These are phyloP conservation scores for Durotheca rogersii DNA, from an alignment of 495 filamentous ascomycete species.

Conservation along the genomic window DNA sequence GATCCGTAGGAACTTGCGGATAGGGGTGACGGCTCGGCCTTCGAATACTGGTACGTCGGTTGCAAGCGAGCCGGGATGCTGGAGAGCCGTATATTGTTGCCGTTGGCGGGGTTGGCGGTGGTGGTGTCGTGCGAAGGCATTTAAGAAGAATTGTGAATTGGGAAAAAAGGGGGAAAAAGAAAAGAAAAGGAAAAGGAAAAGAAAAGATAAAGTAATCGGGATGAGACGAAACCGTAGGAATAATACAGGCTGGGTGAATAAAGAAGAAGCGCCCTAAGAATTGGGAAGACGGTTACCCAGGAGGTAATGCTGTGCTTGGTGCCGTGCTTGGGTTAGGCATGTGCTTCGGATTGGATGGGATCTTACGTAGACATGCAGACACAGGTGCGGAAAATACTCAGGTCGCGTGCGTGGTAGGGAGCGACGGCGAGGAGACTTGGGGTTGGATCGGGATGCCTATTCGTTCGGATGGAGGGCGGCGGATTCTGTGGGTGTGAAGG, in stretches of 20 bases:
- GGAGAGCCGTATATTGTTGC: conserved; percentile 26
- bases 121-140: conserved; percentile 9
- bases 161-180: not conserved
- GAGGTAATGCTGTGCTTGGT: too few relatives aligned
- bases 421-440: conserved; percentile 25
- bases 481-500: too few relatives aligned
- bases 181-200: not conserved
- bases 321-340: too few relatives aligned
- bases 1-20: conserved; percentile 31
- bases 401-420: too few relatives aligned
- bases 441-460: conserved; percentile 18
- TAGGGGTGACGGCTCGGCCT: conserved; percentile 22
- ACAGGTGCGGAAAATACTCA: conserved; percentile 7
- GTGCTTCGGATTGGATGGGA: conserved; percentile 10
- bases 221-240: too few relatives aligned
- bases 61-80: conserved; percentile 27
- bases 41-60: conserved; percentile 24
- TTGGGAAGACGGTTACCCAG: too few relatives aligned
- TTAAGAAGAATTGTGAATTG: too few relatives aligned
- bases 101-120: too few relatives aligned
- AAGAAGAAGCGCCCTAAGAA: not conserved
- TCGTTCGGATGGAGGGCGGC: conserved; percentile 9
- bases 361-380: conserved; percentile 8
- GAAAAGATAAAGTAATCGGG: not conserved
- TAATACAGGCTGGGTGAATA: not conserved